These are phyloP conservation scores for Hericium erinaceus DNA, from an alignment of 768 basidiomycete species.

Conservation along the genomic window DNA sequence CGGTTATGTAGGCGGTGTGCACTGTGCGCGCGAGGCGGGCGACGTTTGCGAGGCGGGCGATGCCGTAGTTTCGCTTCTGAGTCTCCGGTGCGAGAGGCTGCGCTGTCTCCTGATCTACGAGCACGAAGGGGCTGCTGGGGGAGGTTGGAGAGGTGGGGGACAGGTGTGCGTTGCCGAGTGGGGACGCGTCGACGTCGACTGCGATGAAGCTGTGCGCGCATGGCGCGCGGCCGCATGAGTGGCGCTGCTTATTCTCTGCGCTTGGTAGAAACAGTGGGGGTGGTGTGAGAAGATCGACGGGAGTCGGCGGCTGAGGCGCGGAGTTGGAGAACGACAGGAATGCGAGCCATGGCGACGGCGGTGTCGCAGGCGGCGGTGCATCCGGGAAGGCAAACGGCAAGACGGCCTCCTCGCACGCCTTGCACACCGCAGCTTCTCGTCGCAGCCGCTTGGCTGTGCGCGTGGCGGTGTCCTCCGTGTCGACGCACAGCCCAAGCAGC, in stretches of 20 bases:
- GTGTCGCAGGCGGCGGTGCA: not conserved
- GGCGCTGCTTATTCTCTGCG: not conserved
- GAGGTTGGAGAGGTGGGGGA: not conserved
- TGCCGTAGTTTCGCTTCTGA: slow-evolving; percentile 7
- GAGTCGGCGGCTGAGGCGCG: not conserved
- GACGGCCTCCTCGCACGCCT: not conserved
- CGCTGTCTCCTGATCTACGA: slow-evolving; percentile 2
- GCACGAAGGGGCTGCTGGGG: not conserved
- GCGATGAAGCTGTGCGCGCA: slow-evolving; percentile 10
- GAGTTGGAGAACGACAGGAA: not conserved
- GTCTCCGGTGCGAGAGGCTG: slow-evolving; percentile 5
- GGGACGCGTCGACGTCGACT: slow-evolving; percentile 10
- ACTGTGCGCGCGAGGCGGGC: slow-evolving; percentile 49
- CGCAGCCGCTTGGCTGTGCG: slow-evolving; percentile 3
- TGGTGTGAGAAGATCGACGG: not conserved
- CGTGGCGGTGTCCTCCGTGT: slow-evolving; percentile 2
- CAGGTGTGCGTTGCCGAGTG: not conserved
- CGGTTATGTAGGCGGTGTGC: slow-evolving; percentile 48
- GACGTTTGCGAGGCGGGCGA: slow-evolving; percentile 23
- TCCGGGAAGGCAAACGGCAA: not conserved
- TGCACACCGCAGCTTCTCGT: not conserved
- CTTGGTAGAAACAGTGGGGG: not conserved
- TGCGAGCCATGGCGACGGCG: not conserved
- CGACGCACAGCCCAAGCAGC: not conserved
- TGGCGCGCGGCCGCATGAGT: slow-evolving; percentile 6